Conservation (phyloP, 441 rosid genomes). For the Erysimum pusillum region DNA sequence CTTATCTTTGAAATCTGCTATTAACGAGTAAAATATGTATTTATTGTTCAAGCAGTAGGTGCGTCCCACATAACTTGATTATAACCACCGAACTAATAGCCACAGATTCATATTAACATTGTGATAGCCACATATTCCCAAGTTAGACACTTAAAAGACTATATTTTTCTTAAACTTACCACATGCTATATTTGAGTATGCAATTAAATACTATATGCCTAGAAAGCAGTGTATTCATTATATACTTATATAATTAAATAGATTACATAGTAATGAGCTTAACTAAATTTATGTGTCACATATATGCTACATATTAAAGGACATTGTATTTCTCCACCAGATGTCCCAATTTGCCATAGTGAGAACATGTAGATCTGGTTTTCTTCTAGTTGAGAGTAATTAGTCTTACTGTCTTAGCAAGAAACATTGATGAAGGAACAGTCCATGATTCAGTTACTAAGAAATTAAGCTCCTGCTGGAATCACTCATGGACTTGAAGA, state of each 20-base stretch:
- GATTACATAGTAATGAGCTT: too few relatives aligned
- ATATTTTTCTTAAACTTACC: constrained; percentile 11
- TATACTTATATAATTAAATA: too few relatives aligned
- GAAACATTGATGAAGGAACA: not conserved
- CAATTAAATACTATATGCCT: constrained; percentile 7
- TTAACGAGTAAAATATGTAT: constrained; percentile 1
- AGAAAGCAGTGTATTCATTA: constrained; percentile 12
- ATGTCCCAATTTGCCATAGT: not conserved
- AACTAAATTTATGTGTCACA: too few relatives aligned
- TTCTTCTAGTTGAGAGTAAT: not conserved
- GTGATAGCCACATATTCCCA: constrained; percentile 19
- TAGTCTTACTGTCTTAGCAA: not conserved
- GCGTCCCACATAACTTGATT: constrained; percentile 10
- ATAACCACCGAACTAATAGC: not conserved
- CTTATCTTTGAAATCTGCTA: not conserved
- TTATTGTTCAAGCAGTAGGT: constrained; percentile 26
- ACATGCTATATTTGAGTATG: constrained; percentile 17
- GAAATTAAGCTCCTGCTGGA: not conserved
- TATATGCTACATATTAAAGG: too few relatives aligned
- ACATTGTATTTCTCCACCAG: not conserved
- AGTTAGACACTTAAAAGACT: constrained; percentile 9
- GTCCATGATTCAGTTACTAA: not conserved
- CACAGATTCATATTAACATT: constrained; percentile 8
- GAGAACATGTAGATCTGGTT: not conserved
- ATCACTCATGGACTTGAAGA: not conserved